Evolutionary conservation across 2,329 filamentous ascomycete genomes (phyloP).

Genomic region (Penicillium sp.): DNA sequence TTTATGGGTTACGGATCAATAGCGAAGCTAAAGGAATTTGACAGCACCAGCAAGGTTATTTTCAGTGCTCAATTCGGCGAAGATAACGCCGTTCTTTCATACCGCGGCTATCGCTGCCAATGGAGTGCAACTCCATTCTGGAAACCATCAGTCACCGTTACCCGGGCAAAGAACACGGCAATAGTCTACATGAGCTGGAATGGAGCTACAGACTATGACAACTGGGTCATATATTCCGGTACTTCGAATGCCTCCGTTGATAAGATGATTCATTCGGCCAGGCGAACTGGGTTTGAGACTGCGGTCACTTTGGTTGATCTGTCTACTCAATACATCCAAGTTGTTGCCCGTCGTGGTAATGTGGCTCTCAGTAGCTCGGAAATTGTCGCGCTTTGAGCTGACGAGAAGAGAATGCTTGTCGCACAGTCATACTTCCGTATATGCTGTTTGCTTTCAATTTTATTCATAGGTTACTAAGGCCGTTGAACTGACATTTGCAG

Average conservation of each 20-base stretch:
- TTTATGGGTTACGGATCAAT: slow-evolving; percentile 32
- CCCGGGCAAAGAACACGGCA: slow-evolving; percentile 1
- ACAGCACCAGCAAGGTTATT: slow-evolving; percentile 24
- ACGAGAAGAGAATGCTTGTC: too few relatives aligned
- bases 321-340: slow-evolving; percentile 22
- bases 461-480: too few relatives aligned
- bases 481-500: too few relatives aligned
- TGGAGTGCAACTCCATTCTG: slow-evolving; percentile 20
- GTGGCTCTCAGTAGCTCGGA: slow-evolving; percentile 14
- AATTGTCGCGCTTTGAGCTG: not conserved
- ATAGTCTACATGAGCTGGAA: slow-evolving; percentile 38
- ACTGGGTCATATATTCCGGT: slow-evolving; percentile 31
- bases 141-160: slow-evolving; percentile 14
- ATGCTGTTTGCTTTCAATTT: too few relatives aligned
- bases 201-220: slow-evolving; percentile 33
- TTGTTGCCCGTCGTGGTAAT: slow-evolving; percentile 28
- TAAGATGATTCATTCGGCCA: slow-evolving; percentile 19
- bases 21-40: slow-evolving; percentile 30
- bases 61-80: slow-evolving; percentile 28
- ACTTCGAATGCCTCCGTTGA: slow-evolving; percentile 13
- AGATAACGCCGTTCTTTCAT: slow-evolving; percentile 22
- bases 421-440: too few relatives aligned
- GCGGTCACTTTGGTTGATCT: slow-evolving; percentile 13
- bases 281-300: slow-evolving; percentile 30
- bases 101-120: slow-evolving; percentile 24